Evolutionary conservation across 495 filamentous ascomycete genomes (phyloP).

Genomic region (Aspergillus diversus): DNA sequence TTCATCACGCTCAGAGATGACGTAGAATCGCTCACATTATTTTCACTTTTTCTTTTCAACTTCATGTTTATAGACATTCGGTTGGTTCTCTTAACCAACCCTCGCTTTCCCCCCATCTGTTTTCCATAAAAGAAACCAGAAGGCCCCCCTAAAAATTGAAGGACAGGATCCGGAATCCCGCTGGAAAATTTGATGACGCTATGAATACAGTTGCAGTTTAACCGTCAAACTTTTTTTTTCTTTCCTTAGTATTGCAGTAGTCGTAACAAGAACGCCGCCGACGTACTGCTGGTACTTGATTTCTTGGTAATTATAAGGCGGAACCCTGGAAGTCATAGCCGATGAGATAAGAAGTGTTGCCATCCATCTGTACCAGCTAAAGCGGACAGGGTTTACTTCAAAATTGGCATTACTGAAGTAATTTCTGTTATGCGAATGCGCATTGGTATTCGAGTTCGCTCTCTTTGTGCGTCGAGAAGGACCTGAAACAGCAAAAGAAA

Average conservation of each 20-base stretch:
- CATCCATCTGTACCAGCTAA: too few species aligned
- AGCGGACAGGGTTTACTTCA: too few species aligned
- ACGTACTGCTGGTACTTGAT: too few species aligned
- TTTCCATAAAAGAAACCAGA: slow-evolving; percentile 4
- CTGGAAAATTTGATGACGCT: slow-evolving; percentile 19
- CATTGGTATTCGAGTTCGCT: too few species aligned
- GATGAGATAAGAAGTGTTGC: too few species aligned
- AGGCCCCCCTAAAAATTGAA: slow-evolving; percentile 1
- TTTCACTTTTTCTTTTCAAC: slow-evolving; percentile 4
- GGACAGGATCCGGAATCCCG: slow-evolving; percentile 20
- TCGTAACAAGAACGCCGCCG: too few species aligned
- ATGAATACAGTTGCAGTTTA: slow-evolving; percentile 19
- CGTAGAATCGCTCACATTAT: background rate
- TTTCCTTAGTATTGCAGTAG: background rate
- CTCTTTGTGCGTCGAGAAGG: too few species aligned
- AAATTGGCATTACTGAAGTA: too few species aligned
- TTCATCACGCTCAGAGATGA: background rate
- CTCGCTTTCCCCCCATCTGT: background rate
- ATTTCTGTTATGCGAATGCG: too few species aligned
- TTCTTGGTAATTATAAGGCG: too few species aligned
- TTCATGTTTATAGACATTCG: slow-evolving; percentile 24
- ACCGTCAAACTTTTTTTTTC: slow-evolving; percentile 8
- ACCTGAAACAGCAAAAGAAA: too few species aligned
- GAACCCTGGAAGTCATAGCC: too few species aligned
- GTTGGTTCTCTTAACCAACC: slow-evolving; percentile 17